phyloP scores from a whole-genome alignment of 2,329 filamentous ascomycete genomes.

The Lecanicillium sp. region DNA sequence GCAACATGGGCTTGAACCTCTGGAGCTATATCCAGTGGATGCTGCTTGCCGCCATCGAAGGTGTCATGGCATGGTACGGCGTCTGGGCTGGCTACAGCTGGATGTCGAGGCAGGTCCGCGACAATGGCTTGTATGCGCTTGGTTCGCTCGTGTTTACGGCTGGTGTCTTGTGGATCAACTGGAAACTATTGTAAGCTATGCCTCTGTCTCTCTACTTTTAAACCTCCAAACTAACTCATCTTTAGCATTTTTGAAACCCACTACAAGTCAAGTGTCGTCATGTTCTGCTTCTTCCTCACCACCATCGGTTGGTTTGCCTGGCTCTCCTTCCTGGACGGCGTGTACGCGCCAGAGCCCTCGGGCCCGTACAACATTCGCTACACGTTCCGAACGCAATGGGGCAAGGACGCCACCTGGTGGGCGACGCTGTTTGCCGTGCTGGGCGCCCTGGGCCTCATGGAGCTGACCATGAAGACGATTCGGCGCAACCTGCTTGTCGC shows the following conservation, averaged over 20 bases:
- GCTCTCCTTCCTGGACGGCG: slow-evolving; percentile 62
- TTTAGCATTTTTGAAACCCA: slow-evolving; percentile 67
- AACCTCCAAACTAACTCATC: slow-evolving; percentile 16
- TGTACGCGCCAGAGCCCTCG: slow-evolving; percentile 45
- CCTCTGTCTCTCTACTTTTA: slow-evolving; percentile 11
- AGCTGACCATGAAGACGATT: slow-evolving; percentile 49
- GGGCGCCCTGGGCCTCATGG: slow-evolving; percentile 52
- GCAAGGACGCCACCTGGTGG: slow-evolving; percentile 68
- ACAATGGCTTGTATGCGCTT: slow-evolving; percentile 65
- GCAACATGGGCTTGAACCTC: slow-evolving; percentile 64
- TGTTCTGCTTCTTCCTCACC: slow-evolving; percentile 50
- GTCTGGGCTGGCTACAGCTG: slow-evolving; percentile 44
- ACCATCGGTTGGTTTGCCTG: slow-evolving; percentile 62
- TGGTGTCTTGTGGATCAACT: slow-evolving; percentile 63
- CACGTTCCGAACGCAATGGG: slow-evolving; percentile 60
- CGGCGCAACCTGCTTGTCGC: slow-evolving; percentile 38
- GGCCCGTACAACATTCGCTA: slow-evolving; percentile 58
- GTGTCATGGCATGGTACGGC: slow-evolving; percentile 66
- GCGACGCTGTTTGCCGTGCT: slow-evolving; percentile 58
- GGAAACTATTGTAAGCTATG: slow-evolving; percentile 62
- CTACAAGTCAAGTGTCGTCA: slow-evolving; percentile 61
- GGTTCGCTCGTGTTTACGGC: slow-evolving; percentile 66
- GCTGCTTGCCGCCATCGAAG: slow-evolving; percentile 63
- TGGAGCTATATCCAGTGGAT: slow-evolving; percentile 71
- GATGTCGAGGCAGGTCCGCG: slow-evolving; percentile 43